Conservation (phyloP, 164 flowering plant species). For the Magnolia officinalis region DNA sequence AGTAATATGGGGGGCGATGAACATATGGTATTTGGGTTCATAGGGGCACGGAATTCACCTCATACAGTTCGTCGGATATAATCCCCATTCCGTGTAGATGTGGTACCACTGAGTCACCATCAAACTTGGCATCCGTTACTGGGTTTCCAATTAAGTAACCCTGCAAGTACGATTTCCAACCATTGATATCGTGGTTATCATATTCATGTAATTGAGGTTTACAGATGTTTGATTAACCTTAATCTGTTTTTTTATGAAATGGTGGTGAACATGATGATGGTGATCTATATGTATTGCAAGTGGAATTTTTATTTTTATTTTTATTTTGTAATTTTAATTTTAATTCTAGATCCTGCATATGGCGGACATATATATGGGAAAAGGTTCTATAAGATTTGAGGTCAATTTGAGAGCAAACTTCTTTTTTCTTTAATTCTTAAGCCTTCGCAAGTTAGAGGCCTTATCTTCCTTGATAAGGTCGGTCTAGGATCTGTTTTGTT, state of each 20-base stretch:
- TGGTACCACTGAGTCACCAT: constrained; percentile 3
- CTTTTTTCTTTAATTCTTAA: no score
- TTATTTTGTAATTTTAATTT: no score
- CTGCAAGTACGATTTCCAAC: background rate
- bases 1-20: background rate
- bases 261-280: background rate
- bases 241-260: background rate
- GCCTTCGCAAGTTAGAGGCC: no score
- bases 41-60: constrained; percentile 9
- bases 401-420: no score
- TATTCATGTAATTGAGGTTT: background rate
- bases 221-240: background rate
- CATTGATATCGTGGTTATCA: background rate
- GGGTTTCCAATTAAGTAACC: constrained; percentile 6
- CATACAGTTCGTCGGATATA: constrained; percentile 24
- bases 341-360: no score
- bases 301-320: no score
- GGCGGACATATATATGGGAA: no score
- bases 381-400: no score
- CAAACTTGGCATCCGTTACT: constrained; percentile 5
- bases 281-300: no score
- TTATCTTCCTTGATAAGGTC: no score
- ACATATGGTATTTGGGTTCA: background rate
- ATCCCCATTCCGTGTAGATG: constrained; percentile 20
- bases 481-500: no score